Percentiles rank a stretch among this genome's conserved stretches.
phyloP scores from a whole-genome alignment of 306 rosid species.

The Spatholobus suberectus region DNA sequence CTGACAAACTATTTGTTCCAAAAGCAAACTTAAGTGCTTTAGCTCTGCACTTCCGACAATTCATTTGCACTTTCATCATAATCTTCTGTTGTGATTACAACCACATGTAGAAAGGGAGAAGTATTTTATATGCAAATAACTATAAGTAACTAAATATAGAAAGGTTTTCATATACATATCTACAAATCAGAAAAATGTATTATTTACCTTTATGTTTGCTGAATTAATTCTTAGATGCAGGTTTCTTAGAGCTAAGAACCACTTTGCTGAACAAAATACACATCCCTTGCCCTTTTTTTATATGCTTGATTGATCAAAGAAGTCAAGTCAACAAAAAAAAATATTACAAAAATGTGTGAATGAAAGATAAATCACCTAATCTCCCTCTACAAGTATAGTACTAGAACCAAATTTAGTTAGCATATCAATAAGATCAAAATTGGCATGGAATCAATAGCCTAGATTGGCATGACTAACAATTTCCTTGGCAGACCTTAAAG shows the following conservation, averaged over 20 bases:
- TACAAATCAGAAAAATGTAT: background rate
- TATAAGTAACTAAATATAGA: background rate
- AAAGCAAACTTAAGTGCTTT: constrained; percentile 49
- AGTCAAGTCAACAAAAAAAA: background rate
- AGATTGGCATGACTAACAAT: too few relatives aligned
- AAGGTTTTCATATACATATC: background rate
- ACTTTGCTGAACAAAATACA: background rate
- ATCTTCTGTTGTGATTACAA: constrained; percentile 50
- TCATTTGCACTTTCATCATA: constrained; percentile 54
- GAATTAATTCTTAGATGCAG: background rate
- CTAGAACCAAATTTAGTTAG: too few relatives aligned
- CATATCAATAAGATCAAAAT: too few relatives aligned
- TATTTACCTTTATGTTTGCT: constrained; percentile 36
- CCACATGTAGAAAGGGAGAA: background rate
- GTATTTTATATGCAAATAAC: background rate
- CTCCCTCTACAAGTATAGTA: constrained; percentile 12
- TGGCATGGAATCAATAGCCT: too few relatives aligned
- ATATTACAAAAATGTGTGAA: background rate
- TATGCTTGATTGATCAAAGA: background rate
- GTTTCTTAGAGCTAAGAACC: background rate
- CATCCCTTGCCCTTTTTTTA: background rate
- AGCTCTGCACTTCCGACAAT: constrained; percentile 45
- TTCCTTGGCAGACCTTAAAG: too few relatives aligned
- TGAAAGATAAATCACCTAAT: background rate
- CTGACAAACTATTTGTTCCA: constrained; percentile 18